These are phyloP conservation scores for Fomitopsis serialis DNA, from an alignment of 768 basidiomycete genomes.

Conservation along the genomic window DNA sequence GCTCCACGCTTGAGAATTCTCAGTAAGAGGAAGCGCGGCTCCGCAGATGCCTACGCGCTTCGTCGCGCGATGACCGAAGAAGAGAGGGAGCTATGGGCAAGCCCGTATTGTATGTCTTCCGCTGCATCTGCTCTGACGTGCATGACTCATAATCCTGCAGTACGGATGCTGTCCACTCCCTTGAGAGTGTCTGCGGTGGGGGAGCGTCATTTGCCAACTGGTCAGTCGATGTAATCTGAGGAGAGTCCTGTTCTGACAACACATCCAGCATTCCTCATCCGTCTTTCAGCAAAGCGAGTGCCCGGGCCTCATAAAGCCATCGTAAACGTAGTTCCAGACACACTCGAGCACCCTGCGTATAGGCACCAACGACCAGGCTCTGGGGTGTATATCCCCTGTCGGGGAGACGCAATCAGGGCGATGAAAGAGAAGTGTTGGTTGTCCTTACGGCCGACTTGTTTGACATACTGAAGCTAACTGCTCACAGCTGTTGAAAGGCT, in stretches of 20 bases:
- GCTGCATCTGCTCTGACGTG: background rate
- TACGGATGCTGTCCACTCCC: constrained; percentile 68
- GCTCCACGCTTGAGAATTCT: constrained; percentile 40
- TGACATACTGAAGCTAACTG: background rate
- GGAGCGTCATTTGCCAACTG: constrained; percentile 47
- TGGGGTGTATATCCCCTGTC: constrained; percentile 51
- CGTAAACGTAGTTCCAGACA: constrained; percentile 44
- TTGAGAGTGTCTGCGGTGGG: constrained; percentile 52
- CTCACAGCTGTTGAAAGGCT: constrained; percentile 6
- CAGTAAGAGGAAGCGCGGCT: constrained; percentile 14
- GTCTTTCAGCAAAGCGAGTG: constrained; percentile 46
- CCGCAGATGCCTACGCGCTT: constrained; percentile 1
- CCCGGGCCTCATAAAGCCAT: constrained; percentile 20
- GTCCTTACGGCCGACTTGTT: background rate
- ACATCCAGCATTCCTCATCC: constrained; percentile 42
- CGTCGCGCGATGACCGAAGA: constrained; percentile 53
- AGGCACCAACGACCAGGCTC: constrained; percentile 39
- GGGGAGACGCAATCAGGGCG: constrained; percentile 41
- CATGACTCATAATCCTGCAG: constrained; percentile 28
- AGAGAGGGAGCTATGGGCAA: constrained; percentile 67
- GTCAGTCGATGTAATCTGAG: constrained; percentile 27
- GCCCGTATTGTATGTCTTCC: constrained; percentile 59
- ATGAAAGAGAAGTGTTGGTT: constrained; percentile 34
- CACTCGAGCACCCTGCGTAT: constrained; percentile 62
- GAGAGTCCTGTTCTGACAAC: background rate